Conservation (phyloP, 164 flowering plant species). For the Cinnamomum micranthum region DNA sequence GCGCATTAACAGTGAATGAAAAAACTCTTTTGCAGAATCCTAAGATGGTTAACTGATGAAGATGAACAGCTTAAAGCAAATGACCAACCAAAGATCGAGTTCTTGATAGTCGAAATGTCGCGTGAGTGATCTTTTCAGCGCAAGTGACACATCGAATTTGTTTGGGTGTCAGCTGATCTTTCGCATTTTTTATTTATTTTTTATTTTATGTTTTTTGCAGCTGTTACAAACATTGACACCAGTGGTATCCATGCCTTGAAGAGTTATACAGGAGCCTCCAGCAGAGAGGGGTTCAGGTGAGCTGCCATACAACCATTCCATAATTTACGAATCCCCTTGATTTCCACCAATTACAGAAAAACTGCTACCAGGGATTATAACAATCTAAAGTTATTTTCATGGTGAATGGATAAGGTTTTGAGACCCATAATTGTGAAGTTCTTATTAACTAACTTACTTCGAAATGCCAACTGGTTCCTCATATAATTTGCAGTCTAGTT, state of each 20-base stretch:
- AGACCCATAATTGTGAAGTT: too few relatives aligned
- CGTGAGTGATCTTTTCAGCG: conserved; percentile 36
- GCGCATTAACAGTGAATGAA: too few relatives aligned
- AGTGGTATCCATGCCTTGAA: conserved; percentile 81
- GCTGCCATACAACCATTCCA: not conserved
- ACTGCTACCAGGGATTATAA: too few relatives aligned
- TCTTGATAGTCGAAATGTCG: conserved; percentile 76
- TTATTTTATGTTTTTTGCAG: conserved; percentile 32
- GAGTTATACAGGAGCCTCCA: conserved; percentile 55
- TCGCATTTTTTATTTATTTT: not conserved
- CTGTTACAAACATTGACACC: conserved; percentile 87
- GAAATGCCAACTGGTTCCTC: too few relatives aligned
- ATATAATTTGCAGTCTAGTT: too few relatives aligned
- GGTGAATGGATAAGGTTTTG: too few relatives aligned
- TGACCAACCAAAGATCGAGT: conserved; percentile 36
- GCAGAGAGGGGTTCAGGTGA: conserved; percentile 60
- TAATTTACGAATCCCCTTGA: too few relatives aligned
- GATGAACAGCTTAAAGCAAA: conserved; percentile 43
- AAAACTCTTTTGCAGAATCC: conserved; percentile 40
- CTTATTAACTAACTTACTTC: too few relatives aligned
- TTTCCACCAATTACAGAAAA: too few relatives aligned
- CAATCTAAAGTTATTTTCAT: too few relatives aligned
- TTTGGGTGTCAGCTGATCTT: not conserved
- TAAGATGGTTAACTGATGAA: conserved; percentile 73
- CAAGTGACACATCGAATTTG: not conserved